Conservation (phyloP, 805 yeast species). For the Metschnikowia shivogae region DNA sequence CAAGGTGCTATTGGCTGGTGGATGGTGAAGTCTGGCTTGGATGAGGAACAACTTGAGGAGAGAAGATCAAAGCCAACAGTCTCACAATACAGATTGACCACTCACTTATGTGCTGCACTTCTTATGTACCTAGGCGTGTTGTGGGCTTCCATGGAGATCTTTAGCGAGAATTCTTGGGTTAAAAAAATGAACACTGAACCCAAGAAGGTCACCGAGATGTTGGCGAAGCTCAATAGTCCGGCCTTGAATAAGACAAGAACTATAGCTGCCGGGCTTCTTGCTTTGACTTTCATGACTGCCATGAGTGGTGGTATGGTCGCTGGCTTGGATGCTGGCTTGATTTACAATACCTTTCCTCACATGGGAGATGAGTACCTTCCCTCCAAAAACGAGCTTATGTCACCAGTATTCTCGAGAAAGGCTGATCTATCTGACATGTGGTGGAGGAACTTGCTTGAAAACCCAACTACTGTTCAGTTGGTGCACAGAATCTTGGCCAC, state of each 20-base stretch:
- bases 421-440: conserved; percentile 66
- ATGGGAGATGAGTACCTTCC: conserved; percentile 90
- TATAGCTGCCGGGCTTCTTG: conserved; percentile 53
- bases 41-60: conserved; percentile 68
- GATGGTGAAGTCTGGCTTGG: conserved; percentile 97
- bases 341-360: conserved; percentile 92
- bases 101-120: conserved; percentile 93
- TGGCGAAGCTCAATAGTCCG: conserved; percentile 60
- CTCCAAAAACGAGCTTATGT: conserved; percentile 69
- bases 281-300: conserved; percentile 79
- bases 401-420: conserved; percentile 64
- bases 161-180: conserved; percentile 67
- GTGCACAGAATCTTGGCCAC: conserved; percentile 84
- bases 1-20: conserved; percentile 99
- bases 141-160: conserved; percentile 81
- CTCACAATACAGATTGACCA: conserved; percentile 88
- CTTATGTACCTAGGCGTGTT: conserved; percentile 82
- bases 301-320: conserved; percentile 99
- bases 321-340: conserved; percentile 95
- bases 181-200: conserved; percentile 47
- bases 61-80: conserved; percentile 95
- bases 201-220: conserved; percentile 45
- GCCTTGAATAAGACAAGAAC: conserved; percentile 54
- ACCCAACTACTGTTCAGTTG: conserved; percentile 93
- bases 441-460: conserved; percentile 93